Conservation (phyloP, 495 filamentous ascomycete genomes). For the Penicillium pulvis region DNA sequence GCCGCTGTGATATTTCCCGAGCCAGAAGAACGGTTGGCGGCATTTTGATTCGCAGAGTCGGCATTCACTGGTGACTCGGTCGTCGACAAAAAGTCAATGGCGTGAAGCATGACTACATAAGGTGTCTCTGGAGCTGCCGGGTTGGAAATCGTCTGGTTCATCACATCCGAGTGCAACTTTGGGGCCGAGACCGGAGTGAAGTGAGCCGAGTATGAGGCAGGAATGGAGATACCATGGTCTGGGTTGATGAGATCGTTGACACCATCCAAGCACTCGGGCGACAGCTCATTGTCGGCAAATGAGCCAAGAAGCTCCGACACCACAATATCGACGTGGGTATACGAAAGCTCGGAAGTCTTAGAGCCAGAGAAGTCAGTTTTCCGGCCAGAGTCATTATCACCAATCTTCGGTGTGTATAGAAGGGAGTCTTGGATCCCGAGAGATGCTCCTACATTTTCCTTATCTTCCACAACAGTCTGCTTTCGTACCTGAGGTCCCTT, state of each 20-base stretch:
- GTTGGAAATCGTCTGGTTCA: constrained; percentile 59
- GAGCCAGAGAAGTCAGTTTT: constrained; percentile 14
- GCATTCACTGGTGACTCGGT: constrained; percentile 24
- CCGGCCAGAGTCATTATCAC: constrained; percentile 20
- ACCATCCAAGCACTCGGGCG: constrained; percentile 86
- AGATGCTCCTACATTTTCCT: constrained; percentile 33
- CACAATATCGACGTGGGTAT: constrained; percentile 83
- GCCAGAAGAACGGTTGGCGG: constrained; percentile 32
- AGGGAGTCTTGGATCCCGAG: constrained; percentile 37
- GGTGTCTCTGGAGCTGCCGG: constrained; percentile 75
- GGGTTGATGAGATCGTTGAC: constrained; percentile 83
- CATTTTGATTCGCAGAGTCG: constrained; percentile 16
- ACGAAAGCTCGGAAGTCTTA: constrained; percentile 13
- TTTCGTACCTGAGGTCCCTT: constrained; percentile 59
- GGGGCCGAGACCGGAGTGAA: constrained; percentile 90
- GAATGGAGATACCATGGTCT: constrained; percentile 86
- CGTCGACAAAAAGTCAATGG: constrained; percentile 74
- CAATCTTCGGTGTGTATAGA: constrained; percentile 28
- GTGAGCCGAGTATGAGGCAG: constrained; percentile 87
- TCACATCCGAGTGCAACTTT: constrained; percentile 78
- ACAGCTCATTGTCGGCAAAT: constrained; percentile 89
- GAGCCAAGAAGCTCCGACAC: constrained; percentile 93
- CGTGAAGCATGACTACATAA: constrained; percentile 91
- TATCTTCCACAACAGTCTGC: constrained; percentile 7
- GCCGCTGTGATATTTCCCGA: constrained; percentile 31